These are phyloP conservation scores for Graphilbum ipis-grandicollis DNA, from an alignment of 2,329 filamentous ascomycete species.

Conservation along the genomic window DNA sequence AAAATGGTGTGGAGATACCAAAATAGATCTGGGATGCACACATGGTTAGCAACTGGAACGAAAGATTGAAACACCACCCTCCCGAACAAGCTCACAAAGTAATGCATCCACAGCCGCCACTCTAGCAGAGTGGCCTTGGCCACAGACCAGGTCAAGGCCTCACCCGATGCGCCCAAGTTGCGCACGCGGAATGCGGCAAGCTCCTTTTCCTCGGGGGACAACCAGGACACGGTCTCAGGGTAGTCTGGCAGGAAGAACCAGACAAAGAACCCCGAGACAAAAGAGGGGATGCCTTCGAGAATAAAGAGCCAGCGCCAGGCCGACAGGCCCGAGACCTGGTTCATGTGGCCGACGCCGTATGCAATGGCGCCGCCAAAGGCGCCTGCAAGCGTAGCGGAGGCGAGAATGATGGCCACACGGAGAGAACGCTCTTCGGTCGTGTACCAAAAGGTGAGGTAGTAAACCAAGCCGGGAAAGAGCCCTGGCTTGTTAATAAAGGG, in stretches of 20 bases:
- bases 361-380: constrained; percentile 54
- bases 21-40: constrained; percentile 11
- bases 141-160: constrained; percentile 45
- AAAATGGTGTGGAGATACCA: constrained; percentile 15
- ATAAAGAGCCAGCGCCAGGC: constrained; percentile 61
- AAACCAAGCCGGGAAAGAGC: constrained; percentile 18
- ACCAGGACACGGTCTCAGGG: constrained; percentile 46
- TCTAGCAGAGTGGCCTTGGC: constrained; percentile 51
- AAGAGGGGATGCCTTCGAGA: constrained; percentile 23
- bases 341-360: constrained; percentile 56
- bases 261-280: constrained; percentile 35
- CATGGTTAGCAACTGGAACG: constrained; percentile 16
- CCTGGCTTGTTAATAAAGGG: constrained; percentile 28
- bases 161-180: constrained; percentile 33
- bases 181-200: constrained; percentile 29
- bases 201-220: constrained; percentile 40
- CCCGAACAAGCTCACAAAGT: constrained; percentile 27
- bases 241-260: constrained; percentile 49
- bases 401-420: constrained; percentile 55
- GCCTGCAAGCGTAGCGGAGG: constrained; percentile 50
- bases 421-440: constrained; percentile 51
- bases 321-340: constrained; percentile 38
- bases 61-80: too few relatives aligned
- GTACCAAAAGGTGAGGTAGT: constrained; percentile 63
- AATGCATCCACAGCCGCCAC: constrained; percentile 49